Evolutionary conservation across 257 asterid species (phyloP).

Genomic region (Asclepias syriaca): DNA sequence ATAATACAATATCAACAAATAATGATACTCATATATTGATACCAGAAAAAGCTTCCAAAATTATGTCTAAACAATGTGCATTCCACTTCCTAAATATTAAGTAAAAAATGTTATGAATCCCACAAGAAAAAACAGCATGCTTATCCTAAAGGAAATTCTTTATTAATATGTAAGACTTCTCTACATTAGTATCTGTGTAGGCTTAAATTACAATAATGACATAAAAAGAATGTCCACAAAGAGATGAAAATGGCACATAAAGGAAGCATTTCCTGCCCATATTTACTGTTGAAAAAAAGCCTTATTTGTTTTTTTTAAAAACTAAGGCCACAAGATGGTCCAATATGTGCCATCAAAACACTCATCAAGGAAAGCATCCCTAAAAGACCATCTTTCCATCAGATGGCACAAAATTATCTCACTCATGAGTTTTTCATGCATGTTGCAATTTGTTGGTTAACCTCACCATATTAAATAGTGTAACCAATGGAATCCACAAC

Average conservation of each 20-base stretch:
- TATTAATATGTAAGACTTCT: background rate
- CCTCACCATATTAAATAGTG: too few species aligned
- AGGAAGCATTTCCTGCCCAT: background rate
- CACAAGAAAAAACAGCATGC: background rate
- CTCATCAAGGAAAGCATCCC: background rate
- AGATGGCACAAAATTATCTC: background rate
- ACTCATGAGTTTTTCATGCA: background rate
- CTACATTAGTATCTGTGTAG: background rate
- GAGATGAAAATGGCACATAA: background rate
- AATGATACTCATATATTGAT: background rate
- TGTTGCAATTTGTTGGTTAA: background rate
- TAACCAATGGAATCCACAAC: background rate
- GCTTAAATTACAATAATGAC: background rate
- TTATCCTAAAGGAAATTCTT: background rate
- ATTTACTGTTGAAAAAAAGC: background rate
- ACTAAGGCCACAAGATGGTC: background rate
- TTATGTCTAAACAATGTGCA: background rate
- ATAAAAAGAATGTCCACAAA: background rate
- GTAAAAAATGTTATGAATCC: background rate
- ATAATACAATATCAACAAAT: background rate
- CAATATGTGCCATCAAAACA: background rate
- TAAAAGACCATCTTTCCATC: background rate
- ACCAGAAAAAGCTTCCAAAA: background rate
- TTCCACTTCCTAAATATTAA: background rate
- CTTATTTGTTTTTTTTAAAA: background rate